Base-by-base conservation (phyloP, 192 early-diverging fungal genomes). In the Lobosporangium transversale region DNA sequence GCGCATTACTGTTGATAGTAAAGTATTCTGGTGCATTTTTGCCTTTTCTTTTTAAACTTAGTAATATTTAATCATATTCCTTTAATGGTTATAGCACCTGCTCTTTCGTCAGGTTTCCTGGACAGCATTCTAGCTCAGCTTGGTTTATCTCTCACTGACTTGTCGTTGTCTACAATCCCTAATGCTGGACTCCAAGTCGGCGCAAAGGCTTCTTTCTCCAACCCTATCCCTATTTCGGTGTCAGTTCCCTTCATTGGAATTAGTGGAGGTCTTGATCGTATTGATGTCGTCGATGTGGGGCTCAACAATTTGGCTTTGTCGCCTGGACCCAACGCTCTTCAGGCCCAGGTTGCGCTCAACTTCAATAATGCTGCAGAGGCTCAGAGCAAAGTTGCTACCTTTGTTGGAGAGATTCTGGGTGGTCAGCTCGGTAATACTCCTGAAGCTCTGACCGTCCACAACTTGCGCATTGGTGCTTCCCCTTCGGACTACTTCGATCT, bases 401-500 rank as follows among this genome's bases (percentile, higher is more conserved):
- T 76, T 49, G 42, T 65, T 15, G 73, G 64, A 0, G 73, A 67
- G 59, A 10, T 67, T 15, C 17, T 67, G 7, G 73, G 73, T 36
- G 73, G 73, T n/a, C 64, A 62, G 37, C 59, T 76, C 20, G 73
- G 73, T 2, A 76, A 62, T 51, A 76, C 73, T 11, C 55, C 73
- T 9, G 73, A 76, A 40, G 63, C 63, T 26, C 35, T 76, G 26
- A 76, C 73, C 33, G 37, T 76, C 31, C 73, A 76, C 42, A 53
- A 76, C 64, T 55, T 76, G 35, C 63, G 73, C 47, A 62, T 76
- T 32, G 73, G 73, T 62, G 73, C 48, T 10, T 76, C 73, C 23
- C 64, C 73, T 23, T 67, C 64, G 6, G 73, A 76, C 20, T 76
- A 76, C 59, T 76, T 76, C 52, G 73, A 76, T 29, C 52, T 76